These are phyloP conservation scores for Plantago lanceolata DNA, from an alignment of 305 asterid species.

Conservation along the genomic window DNA sequence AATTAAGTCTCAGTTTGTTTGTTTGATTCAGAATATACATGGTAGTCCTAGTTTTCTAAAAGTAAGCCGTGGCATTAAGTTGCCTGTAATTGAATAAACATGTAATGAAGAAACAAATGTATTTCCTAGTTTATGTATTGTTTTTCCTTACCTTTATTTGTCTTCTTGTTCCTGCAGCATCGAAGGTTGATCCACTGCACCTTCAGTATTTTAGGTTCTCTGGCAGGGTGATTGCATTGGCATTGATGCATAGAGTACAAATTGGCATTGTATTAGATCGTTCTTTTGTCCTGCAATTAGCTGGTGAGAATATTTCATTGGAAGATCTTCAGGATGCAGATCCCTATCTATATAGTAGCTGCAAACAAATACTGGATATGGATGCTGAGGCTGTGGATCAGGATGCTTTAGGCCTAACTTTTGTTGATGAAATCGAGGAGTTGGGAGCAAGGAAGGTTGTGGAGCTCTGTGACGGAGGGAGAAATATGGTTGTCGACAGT, in stretches of 20 bases:
- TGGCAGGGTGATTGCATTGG: constrained; percentile 79
- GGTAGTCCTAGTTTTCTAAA: neutral
- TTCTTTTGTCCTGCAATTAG: constrained; percentile 57
- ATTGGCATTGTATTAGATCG: constrained; percentile 77
- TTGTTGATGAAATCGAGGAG: constrained; percentile 66
- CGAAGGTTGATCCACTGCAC: constrained; percentile 76
- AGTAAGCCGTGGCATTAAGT: neutral
- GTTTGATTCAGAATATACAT: neutral
- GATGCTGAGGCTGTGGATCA: constrained; percentile 67
- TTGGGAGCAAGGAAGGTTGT: constrained; percentile 63
- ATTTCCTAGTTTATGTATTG: too few species aligned
- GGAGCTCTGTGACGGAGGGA: constrained; percentile 64
- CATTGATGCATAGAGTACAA: constrained; percentile 81
- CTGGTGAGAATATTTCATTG: constrained; percentile 50
- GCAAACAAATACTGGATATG: constrained; percentile 84
- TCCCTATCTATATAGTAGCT: constrained; percentile 69
- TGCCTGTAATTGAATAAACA: constrained; percentile 2
- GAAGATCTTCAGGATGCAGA: constrained; percentile 78
- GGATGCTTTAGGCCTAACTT: constrained; percentile 75
- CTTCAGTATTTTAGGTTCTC: constrained; percentile 68
- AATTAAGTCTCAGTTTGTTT: too few species aligned
- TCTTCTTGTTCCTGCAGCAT: constrained; percentile 50
- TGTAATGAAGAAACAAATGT: constrained; percentile 20
- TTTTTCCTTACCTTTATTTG: constrained; percentile 16
- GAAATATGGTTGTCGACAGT: constrained; percentile 53